Evolutionary conservation across 2,329 filamentous ascomycete species (phyloP).

Genomic region (Aspergillus fumigatiaffinis): DNA sequence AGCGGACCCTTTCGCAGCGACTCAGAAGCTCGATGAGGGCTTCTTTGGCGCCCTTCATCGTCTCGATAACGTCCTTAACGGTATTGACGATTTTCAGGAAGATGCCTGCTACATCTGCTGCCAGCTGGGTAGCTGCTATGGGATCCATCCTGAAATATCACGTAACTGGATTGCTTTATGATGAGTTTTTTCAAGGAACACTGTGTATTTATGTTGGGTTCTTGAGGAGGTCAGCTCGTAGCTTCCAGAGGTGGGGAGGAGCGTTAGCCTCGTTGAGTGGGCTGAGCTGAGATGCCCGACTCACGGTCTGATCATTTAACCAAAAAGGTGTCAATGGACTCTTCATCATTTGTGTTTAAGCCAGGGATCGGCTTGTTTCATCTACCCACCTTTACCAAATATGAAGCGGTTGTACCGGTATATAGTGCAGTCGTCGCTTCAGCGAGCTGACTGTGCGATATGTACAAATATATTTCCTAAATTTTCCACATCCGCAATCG

Average conservation of each 20-base stretch:
- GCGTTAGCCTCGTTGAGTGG: not conserved
- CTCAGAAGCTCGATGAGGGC: not conserved
- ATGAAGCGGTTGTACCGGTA: not conserved
- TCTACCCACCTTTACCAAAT: not conserved
- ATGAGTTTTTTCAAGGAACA: not conserved
- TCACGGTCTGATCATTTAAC: not conserved
- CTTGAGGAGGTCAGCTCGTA: not conserved
- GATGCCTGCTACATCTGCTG: not conserved
- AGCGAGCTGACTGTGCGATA: not conserved
- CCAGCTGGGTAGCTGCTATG: not conserved
- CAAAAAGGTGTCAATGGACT: not conserved
- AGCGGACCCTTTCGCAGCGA: not conserved
- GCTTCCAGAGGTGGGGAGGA: not conserved
- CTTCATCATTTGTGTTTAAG: not conserved
- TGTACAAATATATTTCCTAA: not conserved
- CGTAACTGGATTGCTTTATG: not conserved
- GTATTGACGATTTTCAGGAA: not conserved
- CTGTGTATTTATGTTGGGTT: not conserved
- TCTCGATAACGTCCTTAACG: not conserved
- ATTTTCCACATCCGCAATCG: not conserved
- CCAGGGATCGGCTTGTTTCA: not conserved
- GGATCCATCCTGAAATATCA: slow-evolving; percentile 1
- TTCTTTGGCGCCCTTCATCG: slow-evolving; percentile 1
- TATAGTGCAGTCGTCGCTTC: not conserved
- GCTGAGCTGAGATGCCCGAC: not conserved